Evolutionary conservation across 257 asterid genomes (phyloP).

Genomic region (Eucommia ulmoides): DNA sequence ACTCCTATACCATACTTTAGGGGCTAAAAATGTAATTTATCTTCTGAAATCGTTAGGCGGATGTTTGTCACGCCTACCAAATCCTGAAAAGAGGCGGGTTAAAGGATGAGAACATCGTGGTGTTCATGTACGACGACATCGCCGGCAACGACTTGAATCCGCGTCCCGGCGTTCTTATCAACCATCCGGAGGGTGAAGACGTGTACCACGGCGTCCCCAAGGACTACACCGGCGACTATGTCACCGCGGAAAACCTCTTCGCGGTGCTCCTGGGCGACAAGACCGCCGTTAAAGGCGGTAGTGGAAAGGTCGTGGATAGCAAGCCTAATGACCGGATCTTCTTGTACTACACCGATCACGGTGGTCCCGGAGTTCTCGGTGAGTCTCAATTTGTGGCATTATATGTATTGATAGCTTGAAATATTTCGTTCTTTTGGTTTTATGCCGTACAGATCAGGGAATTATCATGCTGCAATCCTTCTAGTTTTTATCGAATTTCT

Average conservation of each 20-base stretch:
- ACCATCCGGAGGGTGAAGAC: constrained; percentile 62
- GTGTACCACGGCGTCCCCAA: constrained; percentile 88
- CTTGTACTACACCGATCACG: constrained; percentile 79
- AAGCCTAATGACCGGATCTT: constrained; percentile 65
- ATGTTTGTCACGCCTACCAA: constrained; percentile 91
- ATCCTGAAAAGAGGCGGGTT: constrained; percentile 74
- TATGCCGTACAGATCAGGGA: background rate
- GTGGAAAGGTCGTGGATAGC: constrained; percentile 65
- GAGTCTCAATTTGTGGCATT: constrained; percentile 11
- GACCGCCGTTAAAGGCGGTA: constrained; percentile 56
- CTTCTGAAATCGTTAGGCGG: constrained; percentile 48
- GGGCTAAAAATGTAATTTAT: no score
- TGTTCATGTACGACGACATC: constrained; percentile 91
- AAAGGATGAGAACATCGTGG: constrained; percentile 73
- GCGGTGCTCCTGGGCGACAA: constrained; percentile 79
- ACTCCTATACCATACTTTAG: no score
- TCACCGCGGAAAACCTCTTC: constrained; percentile 40
- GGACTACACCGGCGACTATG: constrained; percentile 79
- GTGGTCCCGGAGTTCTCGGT: constrained; percentile 96
- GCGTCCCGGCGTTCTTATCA: constrained; percentile 63
- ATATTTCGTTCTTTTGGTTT: background rate
- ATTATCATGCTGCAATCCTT: background rate
- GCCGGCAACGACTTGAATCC: constrained; percentile 58
- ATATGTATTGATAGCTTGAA: no score
- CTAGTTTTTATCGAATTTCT: background rate